These are phyloP conservation scores for Erigeron philadelphicus DNA, from an alignment of 140 eudicot species.

Conservation along the genomic window DNA sequence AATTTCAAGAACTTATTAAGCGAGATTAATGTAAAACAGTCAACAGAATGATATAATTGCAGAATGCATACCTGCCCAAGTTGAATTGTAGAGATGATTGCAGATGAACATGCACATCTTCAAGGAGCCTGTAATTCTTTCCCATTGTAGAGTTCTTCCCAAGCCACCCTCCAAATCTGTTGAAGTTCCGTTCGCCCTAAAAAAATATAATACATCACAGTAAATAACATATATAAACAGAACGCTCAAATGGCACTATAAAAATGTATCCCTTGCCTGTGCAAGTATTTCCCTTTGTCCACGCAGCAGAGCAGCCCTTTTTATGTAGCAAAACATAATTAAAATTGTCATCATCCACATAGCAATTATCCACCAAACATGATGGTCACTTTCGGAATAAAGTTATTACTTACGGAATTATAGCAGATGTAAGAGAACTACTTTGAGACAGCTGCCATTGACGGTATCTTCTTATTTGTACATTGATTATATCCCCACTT, in stretches of 20 bases:
- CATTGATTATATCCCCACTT: conserved; percentile 83
- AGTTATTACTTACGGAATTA: conserved; percentile 71
- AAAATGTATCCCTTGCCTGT: conserved; percentile 41
- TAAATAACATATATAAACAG: not conserved
- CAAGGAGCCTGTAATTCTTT: conserved; percentile 81
- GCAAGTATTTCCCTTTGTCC: conserved; percentile 72
- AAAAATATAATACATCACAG: not conserved
- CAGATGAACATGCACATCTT: conserved; percentile 85
- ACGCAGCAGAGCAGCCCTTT: conserved; percentile 75
- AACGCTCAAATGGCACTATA: not conserved
- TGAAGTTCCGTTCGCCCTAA: conserved; percentile 86
- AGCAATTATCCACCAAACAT: conserved; percentile 1
- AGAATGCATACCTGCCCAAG: conserved; percentile 60
- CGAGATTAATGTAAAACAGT: no score
- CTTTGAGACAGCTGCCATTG: conserved; percentile 92
- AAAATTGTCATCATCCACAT: not conserved
- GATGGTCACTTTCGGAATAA: not conserved
- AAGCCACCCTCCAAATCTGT: conserved; percentile 98
- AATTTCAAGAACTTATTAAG: not conserved
- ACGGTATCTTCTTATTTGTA: conserved; percentile 82
- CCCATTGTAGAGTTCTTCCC: conserved; percentile 97
- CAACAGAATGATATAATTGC: not conserved
- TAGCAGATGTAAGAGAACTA: conserved; percentile 60
- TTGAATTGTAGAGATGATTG: conserved; percentile 71
- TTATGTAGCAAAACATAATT: not conserved